These are phyloP conservation scores for Apiotrichum akiyoshidainum DNA, from an alignment of 1,284 basidiomycete genomes.

Conservation along the genomic window DNA sequence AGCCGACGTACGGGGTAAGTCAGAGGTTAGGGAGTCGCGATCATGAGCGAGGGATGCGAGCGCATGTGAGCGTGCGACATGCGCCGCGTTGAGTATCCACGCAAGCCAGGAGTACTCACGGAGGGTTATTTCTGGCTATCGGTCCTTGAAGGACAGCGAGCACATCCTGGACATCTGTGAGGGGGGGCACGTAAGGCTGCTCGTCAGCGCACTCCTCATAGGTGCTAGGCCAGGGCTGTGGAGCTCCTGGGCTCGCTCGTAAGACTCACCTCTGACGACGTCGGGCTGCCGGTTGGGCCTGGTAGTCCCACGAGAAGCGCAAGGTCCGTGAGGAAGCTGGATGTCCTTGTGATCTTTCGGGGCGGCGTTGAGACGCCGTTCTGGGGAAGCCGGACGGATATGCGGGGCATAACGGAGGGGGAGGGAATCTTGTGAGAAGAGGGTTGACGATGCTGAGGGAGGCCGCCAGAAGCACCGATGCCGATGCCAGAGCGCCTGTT, in stretches of 20 bases:
- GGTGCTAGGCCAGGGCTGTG: neutral
- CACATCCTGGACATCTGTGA: neutral
- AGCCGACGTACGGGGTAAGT: neutral
- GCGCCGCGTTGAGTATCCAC: too few relatives aligned
- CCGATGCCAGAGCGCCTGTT: too few relatives aligned
- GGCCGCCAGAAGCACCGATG: too few relatives aligned
- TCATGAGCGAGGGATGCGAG: neutral
- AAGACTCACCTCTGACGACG: neutral
- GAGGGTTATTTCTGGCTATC: neutral
- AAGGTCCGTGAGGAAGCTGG: neutral
- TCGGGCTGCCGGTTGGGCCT: neutral
- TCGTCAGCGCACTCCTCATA: neutral
- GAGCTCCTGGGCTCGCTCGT: neutral
- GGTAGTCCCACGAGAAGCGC: conserved; percentile 4
- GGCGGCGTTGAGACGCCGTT: too few relatives aligned
- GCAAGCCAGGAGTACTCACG: neutral
- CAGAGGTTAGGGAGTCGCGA: neutral
- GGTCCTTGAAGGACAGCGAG: neutral
- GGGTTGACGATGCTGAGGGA: too few relatives aligned
- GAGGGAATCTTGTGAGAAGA: too few relatives aligned
- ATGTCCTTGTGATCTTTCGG: neutral
- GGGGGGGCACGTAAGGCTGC: conserved; percentile 1
- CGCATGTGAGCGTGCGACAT: too few relatives aligned
- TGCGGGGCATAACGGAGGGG: too few relatives aligned
- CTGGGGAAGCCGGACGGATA: too few relatives aligned